Conservation (phyloP, 805 yeast species). For the Candida awuae region DNA sequence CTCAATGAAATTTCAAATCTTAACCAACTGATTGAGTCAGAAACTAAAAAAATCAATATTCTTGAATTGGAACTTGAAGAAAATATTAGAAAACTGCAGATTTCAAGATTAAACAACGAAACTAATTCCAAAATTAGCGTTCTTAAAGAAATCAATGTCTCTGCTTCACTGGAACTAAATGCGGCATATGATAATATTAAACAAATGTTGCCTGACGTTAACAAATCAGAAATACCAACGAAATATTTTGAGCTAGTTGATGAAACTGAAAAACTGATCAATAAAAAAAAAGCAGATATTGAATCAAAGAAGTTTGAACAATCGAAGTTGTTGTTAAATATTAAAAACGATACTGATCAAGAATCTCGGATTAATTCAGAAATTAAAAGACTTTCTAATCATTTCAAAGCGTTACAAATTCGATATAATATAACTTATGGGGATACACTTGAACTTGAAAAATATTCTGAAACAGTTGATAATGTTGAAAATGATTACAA, state of each 20-base stretch:
- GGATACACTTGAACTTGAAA: conserved; percentile 33
- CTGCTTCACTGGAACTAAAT: conserved; percentile 15
- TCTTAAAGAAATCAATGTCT: conserved; percentile 14
- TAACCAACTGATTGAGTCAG: conserved; percentile 29
- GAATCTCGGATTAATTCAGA: conserved; percentile 1
- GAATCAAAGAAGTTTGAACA: conserved; percentile 10
- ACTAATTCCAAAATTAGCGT: conserved; percentile 42
- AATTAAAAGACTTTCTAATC: neutral
- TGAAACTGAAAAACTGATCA: conserved; percentile 9
- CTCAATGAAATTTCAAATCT: conserved; percentile 25
- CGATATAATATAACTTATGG: conserved; percentile 25
- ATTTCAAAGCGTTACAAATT: conserved; percentile 2
- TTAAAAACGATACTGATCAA: neutral
- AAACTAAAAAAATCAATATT: conserved; percentile 30
- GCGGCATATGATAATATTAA: conserved; percentile 4
- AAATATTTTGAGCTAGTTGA: conserved; percentile 4
- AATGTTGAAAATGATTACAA: conserved; percentile 55
- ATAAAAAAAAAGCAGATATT: conserved; percentile 10
- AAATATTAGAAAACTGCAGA: conserved; percentile 40
- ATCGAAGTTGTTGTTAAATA: conserved; percentile 5
- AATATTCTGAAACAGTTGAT: conserved; percentile 41
- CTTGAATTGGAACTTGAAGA: conserved; percentile 44
- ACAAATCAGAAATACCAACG: no score
- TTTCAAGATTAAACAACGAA: conserved; percentile 52
- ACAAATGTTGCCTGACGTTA: conserved; percentile 6